Evolutionary conservation across 257 asterid genomes (phyloP).

Genomic region (Solanum microdontum): DNA sequence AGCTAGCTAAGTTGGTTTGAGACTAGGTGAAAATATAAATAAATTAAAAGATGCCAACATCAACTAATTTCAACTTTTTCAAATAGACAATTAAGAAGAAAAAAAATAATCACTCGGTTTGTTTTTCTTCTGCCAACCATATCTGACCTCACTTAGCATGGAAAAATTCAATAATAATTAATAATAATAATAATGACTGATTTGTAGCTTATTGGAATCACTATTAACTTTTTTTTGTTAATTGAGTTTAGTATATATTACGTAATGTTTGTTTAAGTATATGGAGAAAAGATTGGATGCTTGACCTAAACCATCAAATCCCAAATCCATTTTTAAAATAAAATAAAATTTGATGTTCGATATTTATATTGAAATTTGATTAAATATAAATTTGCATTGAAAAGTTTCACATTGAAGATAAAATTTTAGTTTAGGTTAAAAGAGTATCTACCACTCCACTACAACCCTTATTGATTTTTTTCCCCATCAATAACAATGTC

Average conservation of each 20-base stretch:
- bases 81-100: neutral
- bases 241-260: neutral
- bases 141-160: slow-evolving; percentile 4
- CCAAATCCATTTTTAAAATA: neutral
- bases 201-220: slow-evolving; percentile 5
- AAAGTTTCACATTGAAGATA: no score
- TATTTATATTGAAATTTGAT: no score
- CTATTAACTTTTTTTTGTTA: neutral
- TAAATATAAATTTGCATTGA: no score
- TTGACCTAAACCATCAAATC: slow-evolving; percentile 13
- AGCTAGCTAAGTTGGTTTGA: neutral
- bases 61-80: neutral
- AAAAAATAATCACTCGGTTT: neutral
- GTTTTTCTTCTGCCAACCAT: neutral
- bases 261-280: slow-evolving; percentile 5
- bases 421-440: no score
- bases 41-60: neutral
- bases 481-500: neutral
- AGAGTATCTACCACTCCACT: no score
- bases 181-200: neutral
- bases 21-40: neutral
- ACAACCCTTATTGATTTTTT: neutral
- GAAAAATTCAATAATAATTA: neutral
- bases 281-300: slow-evolving; percentile 5
- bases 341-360: fast-evolving